Base-by-base conservation (phyloP, 2,329 filamentous ascomycete species). In the Gaeumannomyces sp. region DNA sequence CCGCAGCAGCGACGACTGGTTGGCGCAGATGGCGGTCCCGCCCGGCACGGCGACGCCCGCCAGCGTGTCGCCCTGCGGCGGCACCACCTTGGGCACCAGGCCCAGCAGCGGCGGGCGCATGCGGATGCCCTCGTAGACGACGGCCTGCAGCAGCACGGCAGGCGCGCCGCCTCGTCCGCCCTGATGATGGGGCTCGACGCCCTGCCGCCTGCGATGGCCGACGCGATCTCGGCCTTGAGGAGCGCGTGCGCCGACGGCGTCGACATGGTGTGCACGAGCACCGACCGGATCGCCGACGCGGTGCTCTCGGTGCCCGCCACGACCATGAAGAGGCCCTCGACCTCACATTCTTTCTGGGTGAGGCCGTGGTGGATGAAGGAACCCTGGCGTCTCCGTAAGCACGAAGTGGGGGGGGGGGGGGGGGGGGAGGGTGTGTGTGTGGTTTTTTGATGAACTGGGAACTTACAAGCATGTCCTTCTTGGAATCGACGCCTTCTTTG, bases 241-340 rank as follows among this genome's bases (percentile, higher is more conserved):
- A 76, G 77, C 2, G 68, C 65, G 64, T 81, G 78, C 0, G 80
- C 76, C 1, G 73, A 73, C 0, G 81, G 81, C 19, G 77, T 77
- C 8, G 78, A 80, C 53, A 80, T 76, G 62, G 84, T 70, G 69
- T 81, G 78, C 31, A 85, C 76, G 62, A 85, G 66, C 4, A 77
- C 81, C 35, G 77, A 74, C 0, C 83, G 79, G 4, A 86, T 75
- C 0, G 78, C 77, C 1, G 78, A 80, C 0, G 83, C 79, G 0
- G 82, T 83, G 5, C 81, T 84, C 67, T 86, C 83, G 2, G 81
- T 81, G 14, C 68, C 73, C 58, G 66, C 73, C 33, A 65, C 62
- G 63, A 72, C 71, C 64, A 72, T 70, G 50, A 75, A 70, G 2
- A 73, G 65, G 1, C 65, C 66, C 65, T 76, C 74, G 1, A 68